These are phyloP conservation scores for Daldinia sp. DNA, from an alignment of 2,329 filamentous ascomycete genomes.

Conservation along the genomic window DNA sequence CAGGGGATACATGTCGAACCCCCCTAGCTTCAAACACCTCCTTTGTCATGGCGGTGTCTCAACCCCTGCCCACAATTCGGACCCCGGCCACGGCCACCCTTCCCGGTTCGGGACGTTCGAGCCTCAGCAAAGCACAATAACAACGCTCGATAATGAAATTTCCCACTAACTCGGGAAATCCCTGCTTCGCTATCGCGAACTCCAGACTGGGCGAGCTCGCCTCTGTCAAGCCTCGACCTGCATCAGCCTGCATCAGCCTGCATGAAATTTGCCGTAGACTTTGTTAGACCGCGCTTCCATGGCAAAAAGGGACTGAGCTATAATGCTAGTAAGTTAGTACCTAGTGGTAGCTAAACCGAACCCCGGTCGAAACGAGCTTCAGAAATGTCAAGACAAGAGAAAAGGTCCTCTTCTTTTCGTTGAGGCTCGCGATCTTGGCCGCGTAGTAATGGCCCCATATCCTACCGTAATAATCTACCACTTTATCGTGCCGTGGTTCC, in stretches of 20 bases:
- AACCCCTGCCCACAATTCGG: slow-evolving; percentile 40
- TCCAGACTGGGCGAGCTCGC: slow-evolving; percentile 1
- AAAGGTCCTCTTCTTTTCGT: slow-evolving; percentile 27
- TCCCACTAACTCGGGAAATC: slow-evolving; percentile 3
- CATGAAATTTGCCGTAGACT: slow-evolving; percentile 33
- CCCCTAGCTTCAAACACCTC: slow-evolving; percentile 45
- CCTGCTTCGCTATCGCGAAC: slow-evolving; percentile 13
- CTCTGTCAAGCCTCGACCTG: slow-evolving; percentile 25
- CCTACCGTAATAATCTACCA: slow-evolving; percentile 26
- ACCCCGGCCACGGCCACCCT: slow-evolving; percentile 33
- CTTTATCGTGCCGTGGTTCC: slow-evolving; percentile 29
- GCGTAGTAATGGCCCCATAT: slow-evolving; percentile 34
- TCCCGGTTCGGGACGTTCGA: slow-evolving; percentile 34
- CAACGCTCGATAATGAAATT: neutral
- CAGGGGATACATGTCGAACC: slow-evolving; percentile 28
- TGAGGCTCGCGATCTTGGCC: slow-evolving; percentile 35
- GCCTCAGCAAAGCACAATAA: slow-evolving; percentile 20
- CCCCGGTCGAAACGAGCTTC: slow-evolving; percentile 42
- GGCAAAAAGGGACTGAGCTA: slow-evolving; percentile 18
- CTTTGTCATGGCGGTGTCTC: slow-evolving; percentile 49
- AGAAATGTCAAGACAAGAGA: slow-evolving; percentile 15
- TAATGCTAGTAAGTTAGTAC: neutral
- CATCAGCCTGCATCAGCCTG: slow-evolving; percentile 36
- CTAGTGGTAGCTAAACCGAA: neutral
- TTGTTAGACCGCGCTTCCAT: slow-evolving; percentile 16